phyloP scores from a whole-genome alignment of 345 rosid species.

The Pelargonium nanum region DNA sequence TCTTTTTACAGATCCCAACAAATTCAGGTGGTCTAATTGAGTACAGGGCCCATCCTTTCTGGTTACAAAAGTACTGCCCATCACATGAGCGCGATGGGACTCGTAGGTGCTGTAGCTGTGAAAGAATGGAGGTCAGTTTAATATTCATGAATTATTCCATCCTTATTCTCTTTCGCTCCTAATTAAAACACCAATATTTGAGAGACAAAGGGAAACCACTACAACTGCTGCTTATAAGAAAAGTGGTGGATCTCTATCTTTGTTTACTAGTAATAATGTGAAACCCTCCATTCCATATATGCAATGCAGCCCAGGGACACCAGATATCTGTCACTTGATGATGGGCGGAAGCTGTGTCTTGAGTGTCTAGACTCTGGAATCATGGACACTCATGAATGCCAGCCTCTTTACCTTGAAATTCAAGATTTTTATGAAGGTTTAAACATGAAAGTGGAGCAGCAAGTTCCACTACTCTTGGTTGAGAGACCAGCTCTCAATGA shows the following conservation, averaged over 20 bases:
- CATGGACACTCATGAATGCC: slow-evolving; percentile 42
- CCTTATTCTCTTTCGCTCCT: slow-evolving; percentile 5
- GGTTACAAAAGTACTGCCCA: slow-evolving; percentile 89
- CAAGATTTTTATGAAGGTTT: slow-evolving; percentile 39
- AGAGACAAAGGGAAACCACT: not conserved
- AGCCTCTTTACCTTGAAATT: slow-evolving; percentile 41
- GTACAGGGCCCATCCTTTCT: slow-evolving; percentile 71
- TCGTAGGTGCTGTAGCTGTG: slow-evolving; percentile 69
- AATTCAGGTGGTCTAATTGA: slow-evolving; percentile 58
- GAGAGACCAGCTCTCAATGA: slow-evolving; percentile 40
- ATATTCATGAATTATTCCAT: not conserved
- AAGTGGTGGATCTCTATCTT: not conserved
- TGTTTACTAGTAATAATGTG: not conserved
- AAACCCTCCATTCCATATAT: not conserved
- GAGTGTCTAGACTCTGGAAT: slow-evolving; percentile 42
- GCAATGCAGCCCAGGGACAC: slow-evolving; percentile 29
- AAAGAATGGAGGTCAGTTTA: slow-evolving; percentile 71
- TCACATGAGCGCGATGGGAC: slow-evolving; percentile 82
- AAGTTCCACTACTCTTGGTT: slow-evolving; percentile 42
- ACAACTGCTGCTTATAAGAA: not conserved
- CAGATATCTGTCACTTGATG: slow-evolving; percentile 37
- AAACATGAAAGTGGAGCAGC: slow-evolving; percentile 40
- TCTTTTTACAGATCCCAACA: slow-evolving; percentile 50
- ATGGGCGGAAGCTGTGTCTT: slow-evolving; percentile 38
- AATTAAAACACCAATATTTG: slow-evolving; percentile 3